Base-by-base conservation (phyloP, 2,329 filamentous ascomycete species). In the Fusarium zealandicum region DNA sequence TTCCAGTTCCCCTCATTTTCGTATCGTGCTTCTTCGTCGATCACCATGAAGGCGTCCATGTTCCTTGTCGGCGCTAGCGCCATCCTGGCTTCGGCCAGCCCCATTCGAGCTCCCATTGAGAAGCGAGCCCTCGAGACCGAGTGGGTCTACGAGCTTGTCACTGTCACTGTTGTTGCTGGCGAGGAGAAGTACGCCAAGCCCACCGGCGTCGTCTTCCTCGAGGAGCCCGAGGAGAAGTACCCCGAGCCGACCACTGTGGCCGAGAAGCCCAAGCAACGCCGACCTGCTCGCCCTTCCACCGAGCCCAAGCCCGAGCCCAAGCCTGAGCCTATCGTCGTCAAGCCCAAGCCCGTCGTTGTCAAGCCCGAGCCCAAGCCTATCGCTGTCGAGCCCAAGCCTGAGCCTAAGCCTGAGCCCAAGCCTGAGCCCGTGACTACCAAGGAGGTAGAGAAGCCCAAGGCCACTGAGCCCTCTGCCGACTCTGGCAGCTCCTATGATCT, bases 11-110 rank as follows among this genome's bases (percentile, higher is more conserved):
- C 36, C 44, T 32, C 51, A 46, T 36, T 55, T 45, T 50, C 36
- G 28, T 47, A 42, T 36, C 27, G 41, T 50, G 54, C 48, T 45
- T 57, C 39, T 52, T 45, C 40, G 54, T 56, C 57, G 41, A 55
- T 53, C 71, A 80, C 70, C 59, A 83, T 83, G 81, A 83, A 80
- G 76, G 72, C 76, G 39, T 79, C 80, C 41, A 54, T 78, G 51
- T 70, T 78, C 61, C 70, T 83, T 62, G 71, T 73, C 61, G 72
- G 75, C 63, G 73, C 78, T 58, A 72, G 78, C 67, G 78, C 80
- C 64, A 58, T 79, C 45, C 58, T 82, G 69, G 78, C 75, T 49
- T 64, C 73, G 51, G 80, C 80, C 64, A 67, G 70, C 42, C 80
- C 80, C 48, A 62, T 68, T 33, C 47, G 59, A 37, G 60, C 61